Evolutionary conservation across 2,329 filamentous ascomycete species (phyloP).

Genomic region (Alternaria tenuissima): DNA sequence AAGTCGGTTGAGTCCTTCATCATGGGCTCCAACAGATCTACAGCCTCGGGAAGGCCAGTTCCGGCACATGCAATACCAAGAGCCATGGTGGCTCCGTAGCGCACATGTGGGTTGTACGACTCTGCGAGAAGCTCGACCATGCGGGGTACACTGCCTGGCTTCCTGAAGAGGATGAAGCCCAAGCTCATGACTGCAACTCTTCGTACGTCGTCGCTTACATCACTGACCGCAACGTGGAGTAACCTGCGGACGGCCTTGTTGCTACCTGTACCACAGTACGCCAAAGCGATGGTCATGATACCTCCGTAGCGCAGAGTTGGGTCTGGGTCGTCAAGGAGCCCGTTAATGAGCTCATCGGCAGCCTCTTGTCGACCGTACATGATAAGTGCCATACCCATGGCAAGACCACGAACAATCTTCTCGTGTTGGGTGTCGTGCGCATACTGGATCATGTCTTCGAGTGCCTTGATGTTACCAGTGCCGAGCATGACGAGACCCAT

Average conservation of each 20-base stretch:
- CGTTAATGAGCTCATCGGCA: constrained; percentile 93
- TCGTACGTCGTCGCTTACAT: constrained; percentile 97
- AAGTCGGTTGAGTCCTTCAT: constrained; percentile 99
- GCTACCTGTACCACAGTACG: constrained; percentile 96
- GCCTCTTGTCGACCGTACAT: constrained; percentile 97
- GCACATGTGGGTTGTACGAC: constrained; percentile 98
- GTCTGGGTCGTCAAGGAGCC: constrained; percentile 90
- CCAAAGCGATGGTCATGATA: constrained; percentile 97
- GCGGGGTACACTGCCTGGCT: constrained; percentile 93
- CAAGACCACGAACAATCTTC: constrained; percentile 96
- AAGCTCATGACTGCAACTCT: constrained; percentile 96
- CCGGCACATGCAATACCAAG: constrained; percentile 97
- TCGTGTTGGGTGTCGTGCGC: constrained; percentile 98
- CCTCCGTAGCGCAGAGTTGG: constrained; percentile 94
- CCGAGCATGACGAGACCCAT: constrained; percentile 99
- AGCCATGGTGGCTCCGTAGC: constrained; percentile 98
- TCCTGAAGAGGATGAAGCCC: constrained; percentile 97
- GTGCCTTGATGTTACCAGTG: constrained; percentile 90
- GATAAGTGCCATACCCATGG: constrained; percentile 96
- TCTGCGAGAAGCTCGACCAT: constrained; percentile 99
- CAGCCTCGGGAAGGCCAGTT: constrained; percentile 93
- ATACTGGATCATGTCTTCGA: constrained; percentile 98
- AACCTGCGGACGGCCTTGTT: constrained; percentile 98
- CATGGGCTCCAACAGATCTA: constrained; percentile 97
- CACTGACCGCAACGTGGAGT: constrained; percentile 94